Evolutionary conservation across 306 rosid species (phyloP).

Genomic region (Inga laurina): DNA sequence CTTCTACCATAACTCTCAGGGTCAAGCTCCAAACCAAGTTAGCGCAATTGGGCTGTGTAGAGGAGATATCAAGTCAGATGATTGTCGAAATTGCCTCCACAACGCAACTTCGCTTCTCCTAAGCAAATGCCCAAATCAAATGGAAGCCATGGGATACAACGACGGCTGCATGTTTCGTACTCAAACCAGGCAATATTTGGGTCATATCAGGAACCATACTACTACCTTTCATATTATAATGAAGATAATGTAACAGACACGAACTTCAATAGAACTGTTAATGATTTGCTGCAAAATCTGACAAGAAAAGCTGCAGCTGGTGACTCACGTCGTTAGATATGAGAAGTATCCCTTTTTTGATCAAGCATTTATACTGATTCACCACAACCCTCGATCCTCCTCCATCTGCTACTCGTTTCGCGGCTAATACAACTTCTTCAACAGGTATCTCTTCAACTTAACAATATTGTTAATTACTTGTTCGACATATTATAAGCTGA

Average conservation of each 20-base stretch:
- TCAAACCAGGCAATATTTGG: background rate
- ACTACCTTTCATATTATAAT: background rate
- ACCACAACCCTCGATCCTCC: background rate
- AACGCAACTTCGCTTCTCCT: background rate
- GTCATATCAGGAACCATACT: background rate
- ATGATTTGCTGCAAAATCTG: background rate
- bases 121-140: background rate
- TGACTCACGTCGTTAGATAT: slow-evolving; percentile 10
- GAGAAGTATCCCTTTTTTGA: background rate
- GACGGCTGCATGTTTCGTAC: background rate
- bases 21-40: background rate
- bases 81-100: background rate
- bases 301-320: background rate
- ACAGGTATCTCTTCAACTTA: background rate
- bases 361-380: background rate
- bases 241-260: background rate
- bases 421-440: background rate
- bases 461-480: no score
- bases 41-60: background rate
- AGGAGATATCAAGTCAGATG: background rate
- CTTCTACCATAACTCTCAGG: background rate
- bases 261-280: background rate
- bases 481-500: no score
- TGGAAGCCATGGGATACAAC: background rate
- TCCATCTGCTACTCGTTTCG: background rate